Conservation (phyloP, 805 yeast genomes). For the Wickerhamomyces subpelliculosus region DNA sequence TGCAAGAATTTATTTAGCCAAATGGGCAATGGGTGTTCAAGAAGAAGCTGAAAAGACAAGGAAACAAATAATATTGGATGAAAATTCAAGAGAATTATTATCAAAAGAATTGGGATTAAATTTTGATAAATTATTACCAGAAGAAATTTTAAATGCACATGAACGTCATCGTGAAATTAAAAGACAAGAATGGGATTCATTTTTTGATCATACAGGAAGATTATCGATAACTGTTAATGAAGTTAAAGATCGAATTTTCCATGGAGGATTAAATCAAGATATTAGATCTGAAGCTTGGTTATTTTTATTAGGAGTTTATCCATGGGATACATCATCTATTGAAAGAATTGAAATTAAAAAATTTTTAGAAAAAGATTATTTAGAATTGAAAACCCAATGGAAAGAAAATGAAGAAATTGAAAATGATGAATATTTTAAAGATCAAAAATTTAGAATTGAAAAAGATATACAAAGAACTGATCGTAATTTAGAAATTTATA, state of each 20-base stretch:
- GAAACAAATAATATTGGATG: constrained; percentile 46
- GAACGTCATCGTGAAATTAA: constrained; percentile 65
- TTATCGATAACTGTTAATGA: constrained; percentile 66
- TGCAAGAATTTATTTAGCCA: constrained; percentile 86
- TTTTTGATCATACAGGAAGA: constrained; percentile 76
- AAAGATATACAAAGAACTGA: constrained; percentile 93
- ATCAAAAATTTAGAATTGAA: constrained; percentile 83
- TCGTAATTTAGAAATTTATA: constrained; percentile 62
- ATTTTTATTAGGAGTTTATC: constrained; percentile 73
- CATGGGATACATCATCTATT: constrained; percentile 75
- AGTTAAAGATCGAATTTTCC: constrained; percentile 78
- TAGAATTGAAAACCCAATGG: constrained; percentile 67
- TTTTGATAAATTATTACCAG: constrained; percentile 44
- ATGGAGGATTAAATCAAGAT: constrained; percentile 66
- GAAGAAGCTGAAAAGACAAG: constrained; percentile 72
- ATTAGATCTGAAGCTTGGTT: constrained; percentile 79
- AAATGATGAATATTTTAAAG: constrained; percentile 70
- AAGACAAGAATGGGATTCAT: constrained; percentile 72
- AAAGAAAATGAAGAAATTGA: constrained; percentile 47
- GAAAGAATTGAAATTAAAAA: constrained; percentile 58
- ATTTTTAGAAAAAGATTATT: constrained; percentile 54
- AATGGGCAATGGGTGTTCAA: constrained; percentile 93
- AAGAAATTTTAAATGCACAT: constrained; percentile 48
- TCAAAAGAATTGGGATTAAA: constrained; percentile 57
- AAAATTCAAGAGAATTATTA: constrained; percentile 48